A percentile compares a stretch with the other conserved stretches of the same genome.
Evolutionary conservation across 371 early-diverging fungal species (phyloP).

Genomic region (Fennellomyces sp.): DNA sequence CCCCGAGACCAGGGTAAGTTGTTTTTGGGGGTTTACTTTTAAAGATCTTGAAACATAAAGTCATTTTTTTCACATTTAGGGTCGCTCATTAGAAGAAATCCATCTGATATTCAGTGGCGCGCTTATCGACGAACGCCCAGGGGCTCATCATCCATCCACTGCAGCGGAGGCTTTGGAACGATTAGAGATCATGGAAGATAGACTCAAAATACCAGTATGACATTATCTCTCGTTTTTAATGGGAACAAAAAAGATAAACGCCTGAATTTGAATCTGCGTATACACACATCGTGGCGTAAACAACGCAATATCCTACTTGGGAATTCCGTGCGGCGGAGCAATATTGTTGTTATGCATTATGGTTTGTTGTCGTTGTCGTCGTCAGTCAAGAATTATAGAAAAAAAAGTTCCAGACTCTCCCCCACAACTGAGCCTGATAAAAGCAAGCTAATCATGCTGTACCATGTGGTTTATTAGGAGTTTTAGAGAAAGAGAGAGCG

Average conservation of each 20-base stretch:
- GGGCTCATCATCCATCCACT: constrained; percentile 53
- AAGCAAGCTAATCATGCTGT: neutral
- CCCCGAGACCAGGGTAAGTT: constrained; percentile 75
- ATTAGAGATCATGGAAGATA: constrained; percentile 10
- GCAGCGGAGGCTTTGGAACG: constrained; percentile 41
- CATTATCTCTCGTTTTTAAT: neutral
- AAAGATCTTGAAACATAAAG: constrained; percentile 1
- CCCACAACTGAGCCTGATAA: too few relatives aligned
- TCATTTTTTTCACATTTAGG: constrained; percentile 14
- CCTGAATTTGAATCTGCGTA: constrained; percentile 1
- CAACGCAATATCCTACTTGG: constrained; percentile 2
- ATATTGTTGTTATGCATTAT: neutral
- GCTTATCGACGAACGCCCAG: constrained; percentile 39
- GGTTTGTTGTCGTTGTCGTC: neutral
- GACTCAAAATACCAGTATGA: neutral
- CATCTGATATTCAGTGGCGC: constrained; percentile 51
- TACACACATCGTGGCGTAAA: constrained; percentile 1
- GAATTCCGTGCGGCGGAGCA: too few relatives aligned
- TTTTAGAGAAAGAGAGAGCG: too few relatives aligned
- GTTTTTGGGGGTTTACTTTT: too few relatives aligned
- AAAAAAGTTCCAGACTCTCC: neutral
- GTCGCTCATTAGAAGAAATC: constrained; percentile 49
- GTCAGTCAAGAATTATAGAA: neutral
- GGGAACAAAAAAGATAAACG: neutral
- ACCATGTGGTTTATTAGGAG: too few relatives aligned